Conservation (phyloP, 1,284 basidiomycete genomes). For the Earliella scabrosa region DNA sequence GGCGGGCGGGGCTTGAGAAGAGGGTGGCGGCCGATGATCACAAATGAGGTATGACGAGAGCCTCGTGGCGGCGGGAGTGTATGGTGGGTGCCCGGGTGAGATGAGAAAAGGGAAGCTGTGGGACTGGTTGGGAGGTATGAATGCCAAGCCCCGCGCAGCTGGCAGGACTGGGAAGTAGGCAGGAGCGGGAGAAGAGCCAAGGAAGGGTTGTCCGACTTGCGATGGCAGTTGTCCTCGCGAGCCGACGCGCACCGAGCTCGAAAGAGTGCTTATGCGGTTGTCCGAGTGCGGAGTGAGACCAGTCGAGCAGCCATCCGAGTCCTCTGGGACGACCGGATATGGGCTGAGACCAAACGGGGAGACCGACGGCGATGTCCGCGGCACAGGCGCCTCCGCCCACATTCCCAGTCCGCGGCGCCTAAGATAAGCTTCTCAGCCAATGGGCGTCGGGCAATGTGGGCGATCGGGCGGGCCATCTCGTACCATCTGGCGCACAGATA, state of each 20-base stretch:
- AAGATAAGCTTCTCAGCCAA: conserved; percentile 18
- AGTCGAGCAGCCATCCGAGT: background rate
- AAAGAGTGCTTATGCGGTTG: background rate
- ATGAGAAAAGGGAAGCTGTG: too few relatives aligned
- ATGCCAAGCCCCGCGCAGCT: conserved; percentile 10
- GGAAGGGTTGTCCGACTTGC: background rate
- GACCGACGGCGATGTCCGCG: too few relatives aligned
- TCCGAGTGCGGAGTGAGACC: background rate
- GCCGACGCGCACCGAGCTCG: background rate
- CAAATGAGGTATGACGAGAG: conserved; percentile 8
- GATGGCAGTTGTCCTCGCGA: background rate
- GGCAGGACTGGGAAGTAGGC: conserved; percentile 1
- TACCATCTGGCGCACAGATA: conserved; percentile 20
- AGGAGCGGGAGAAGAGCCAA: conserved; percentile 1
- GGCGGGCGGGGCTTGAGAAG: conserved; percentile 14
- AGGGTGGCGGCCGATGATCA: conserved; percentile 3
- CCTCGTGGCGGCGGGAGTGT: background rate
- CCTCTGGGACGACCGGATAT: background rate
- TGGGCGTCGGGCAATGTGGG: conserved; percentile 1
- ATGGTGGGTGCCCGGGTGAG: background rate
- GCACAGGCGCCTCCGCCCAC: too few relatives aligned
- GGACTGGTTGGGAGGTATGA: too few relatives aligned
- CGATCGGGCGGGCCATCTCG: conserved; percentile 9
- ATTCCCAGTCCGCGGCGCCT: conserved; percentile 10
- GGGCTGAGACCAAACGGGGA: too few relatives aligned